These are phyloP conservation scores for Aspergillus ellipticus DNA, from an alignment of 495 filamentous ascomycete genomes.

Conservation along the genomic window DNA sequence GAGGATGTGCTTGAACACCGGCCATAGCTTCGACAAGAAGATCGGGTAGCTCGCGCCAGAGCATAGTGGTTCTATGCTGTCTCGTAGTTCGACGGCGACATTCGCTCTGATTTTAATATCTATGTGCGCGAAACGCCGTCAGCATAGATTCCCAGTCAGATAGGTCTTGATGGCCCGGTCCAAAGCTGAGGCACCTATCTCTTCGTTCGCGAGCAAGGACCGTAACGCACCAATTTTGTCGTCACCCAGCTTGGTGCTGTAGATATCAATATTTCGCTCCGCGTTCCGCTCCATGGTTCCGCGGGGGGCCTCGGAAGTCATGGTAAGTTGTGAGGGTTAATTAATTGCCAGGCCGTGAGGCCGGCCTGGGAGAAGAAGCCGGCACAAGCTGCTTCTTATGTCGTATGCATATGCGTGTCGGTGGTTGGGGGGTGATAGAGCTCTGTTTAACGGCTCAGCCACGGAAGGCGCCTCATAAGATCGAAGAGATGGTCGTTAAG, in stretches of 20 bases:
- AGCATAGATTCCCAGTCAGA: neutral
- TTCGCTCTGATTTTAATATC: conserved; percentile 74
- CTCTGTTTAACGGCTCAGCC: conserved; percentile 44
- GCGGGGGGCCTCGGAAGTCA: conserved; percentile 24
- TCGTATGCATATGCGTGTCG: conserved; percentile 47
- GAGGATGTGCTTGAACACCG: conserved; percentile 81
- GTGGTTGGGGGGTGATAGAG: conserved; percentile 43
- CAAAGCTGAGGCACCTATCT: neutral
- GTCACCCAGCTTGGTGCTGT: conserved; percentile 57
- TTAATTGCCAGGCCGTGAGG: conserved; percentile 41
- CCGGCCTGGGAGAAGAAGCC: conserved; percentile 34
- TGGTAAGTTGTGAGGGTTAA: conserved; percentile 18
- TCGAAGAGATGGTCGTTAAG: conserved; percentile 30
- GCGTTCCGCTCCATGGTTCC: conserved; percentile 47
- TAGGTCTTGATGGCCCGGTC: neutral
- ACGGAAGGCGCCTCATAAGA: conserved; percentile 42
- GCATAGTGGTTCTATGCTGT: conserved; percentile 74
- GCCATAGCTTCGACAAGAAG: conserved; percentile 84
- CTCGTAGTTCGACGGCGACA: conserved; percentile 74
- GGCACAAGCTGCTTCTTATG: conserved; percentile 26
- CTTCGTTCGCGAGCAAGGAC: neutral
- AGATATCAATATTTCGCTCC: conserved; percentile 58
- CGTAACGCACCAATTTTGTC: conserved; percentile 51
- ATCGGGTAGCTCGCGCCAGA: conserved; percentile 61
- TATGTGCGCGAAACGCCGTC: conserved; percentile 23